Conservation (phyloP, 2,329 filamentous ascomycete species). For the Bipolaris oryzae region DNA sequence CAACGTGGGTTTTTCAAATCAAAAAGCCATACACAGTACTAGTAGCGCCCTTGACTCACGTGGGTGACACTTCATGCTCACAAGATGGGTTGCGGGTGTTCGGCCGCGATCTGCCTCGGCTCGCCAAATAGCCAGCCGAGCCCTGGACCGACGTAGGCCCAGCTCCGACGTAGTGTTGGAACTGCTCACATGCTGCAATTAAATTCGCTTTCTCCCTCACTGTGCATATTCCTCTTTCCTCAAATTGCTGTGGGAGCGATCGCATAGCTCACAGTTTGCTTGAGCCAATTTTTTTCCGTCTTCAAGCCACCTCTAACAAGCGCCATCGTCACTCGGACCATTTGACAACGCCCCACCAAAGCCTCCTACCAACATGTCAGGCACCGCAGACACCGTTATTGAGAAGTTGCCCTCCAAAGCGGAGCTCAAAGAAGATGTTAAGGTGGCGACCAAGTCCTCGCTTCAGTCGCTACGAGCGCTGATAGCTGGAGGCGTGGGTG, state of each 20-base stretch:
- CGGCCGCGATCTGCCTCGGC: slow-evolving; percentile 31
- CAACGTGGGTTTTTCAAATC: neutral
- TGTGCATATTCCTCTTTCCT: slow-evolving; percentile 11
- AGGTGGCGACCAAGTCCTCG: slow-evolving; percentile 58
- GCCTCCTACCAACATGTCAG: slow-evolving; percentile 29
- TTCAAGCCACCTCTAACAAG: neutral
- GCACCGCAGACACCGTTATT: slow-evolving; percentile 29
- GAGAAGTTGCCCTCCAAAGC: slow-evolving; percentile 46
- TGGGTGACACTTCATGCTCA: neutral
- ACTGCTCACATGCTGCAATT: slow-evolving; percentile 33
- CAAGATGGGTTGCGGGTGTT: slow-evolving; percentile 8
- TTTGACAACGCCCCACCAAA: slow-evolving; percentile 8
- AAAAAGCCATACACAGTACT: neutral
- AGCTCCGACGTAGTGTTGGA: slow-evolving; percentile 36
- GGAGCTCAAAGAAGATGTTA: slow-evolving; percentile 60
- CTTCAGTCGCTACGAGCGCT: slow-evolving; percentile 77
- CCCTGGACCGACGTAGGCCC: slow-evolving; percentile 31
- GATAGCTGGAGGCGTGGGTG: slow-evolving; percentile 88
- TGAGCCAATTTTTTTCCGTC: slow-evolving; percentile 5
- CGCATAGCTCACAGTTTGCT: neutral
- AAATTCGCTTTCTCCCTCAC: slow-evolving; percentile 21
- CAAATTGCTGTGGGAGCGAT: slow-evolving; percentile 3
- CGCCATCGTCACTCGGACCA: slow-evolving; percentile 11
- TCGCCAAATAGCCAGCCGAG: slow-evolving; percentile 27
- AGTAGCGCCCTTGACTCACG: neutral